phyloP scores from a whole-genome alignment of 495 filamentous ascomycete genomes.

The Lophiostoma macrostomum region DNA sequence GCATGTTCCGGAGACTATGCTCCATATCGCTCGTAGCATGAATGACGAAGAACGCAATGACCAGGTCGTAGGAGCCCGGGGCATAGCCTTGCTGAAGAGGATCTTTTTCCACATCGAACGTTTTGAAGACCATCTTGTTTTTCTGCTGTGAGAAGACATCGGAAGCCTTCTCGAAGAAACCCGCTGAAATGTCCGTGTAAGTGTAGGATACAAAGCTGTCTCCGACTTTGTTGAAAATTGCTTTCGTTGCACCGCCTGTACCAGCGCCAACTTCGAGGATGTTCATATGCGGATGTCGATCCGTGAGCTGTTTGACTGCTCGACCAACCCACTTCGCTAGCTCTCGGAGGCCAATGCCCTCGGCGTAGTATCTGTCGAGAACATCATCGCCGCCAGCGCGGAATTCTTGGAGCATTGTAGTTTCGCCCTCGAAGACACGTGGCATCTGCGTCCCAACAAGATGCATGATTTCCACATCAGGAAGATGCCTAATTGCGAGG shows the following conservation, averaged over 20 bases:
- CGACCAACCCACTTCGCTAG: not conserved
- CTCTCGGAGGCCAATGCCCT: not conserved
- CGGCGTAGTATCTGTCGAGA: conserved; percentile 2
- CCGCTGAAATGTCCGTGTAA: conserved; percentile 22
- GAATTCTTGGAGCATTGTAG: conserved; percentile 6
- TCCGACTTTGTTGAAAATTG: not conserved
- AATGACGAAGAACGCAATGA: conserved; percentile 18
- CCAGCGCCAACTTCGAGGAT: conserved; percentile 18
- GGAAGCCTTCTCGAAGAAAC: conserved; percentile 4
- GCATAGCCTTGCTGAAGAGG: conserved; percentile 21
- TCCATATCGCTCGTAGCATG: conserved; percentile 2
- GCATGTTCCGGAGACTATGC: not conserved
- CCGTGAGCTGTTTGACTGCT: not conserved
- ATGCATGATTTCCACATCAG: too few relatives aligned
- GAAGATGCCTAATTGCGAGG: too few relatives aligned
- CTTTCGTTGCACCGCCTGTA: conserved; percentile 8
- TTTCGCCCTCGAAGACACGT: not conserved
- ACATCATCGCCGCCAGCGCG: not conserved
- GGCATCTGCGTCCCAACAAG: too few relatives aligned
- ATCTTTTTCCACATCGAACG: conserved; percentile 8
- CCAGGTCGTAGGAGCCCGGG: conserved; percentile 15
- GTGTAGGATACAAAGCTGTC: conserved; percentile 30
- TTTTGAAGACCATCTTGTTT: conserved; percentile 40
- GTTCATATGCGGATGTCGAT: conserved; percentile 5
- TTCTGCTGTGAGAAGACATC: conserved; percentile 1